Base-by-base conservation (phyloP, 1,284 basidiomycete genomes). In the Cryptococcus sp. region DNA sequence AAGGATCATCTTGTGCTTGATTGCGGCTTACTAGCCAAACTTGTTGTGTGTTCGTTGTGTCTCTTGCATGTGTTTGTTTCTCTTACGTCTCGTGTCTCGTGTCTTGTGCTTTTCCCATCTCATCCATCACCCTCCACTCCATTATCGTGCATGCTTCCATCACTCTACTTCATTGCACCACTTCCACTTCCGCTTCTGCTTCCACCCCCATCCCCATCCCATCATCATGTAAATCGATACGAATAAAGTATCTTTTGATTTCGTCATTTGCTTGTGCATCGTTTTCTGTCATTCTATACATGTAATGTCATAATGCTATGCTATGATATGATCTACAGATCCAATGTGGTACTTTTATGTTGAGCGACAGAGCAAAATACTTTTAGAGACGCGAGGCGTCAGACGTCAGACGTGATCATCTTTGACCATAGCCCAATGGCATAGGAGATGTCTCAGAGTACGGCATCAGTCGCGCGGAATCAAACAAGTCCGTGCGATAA, bases 401-500 rank as follows among this genome's bases (percentile, higher is more conserved):
- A 38, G 23, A 47, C 15, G 22, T 25, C 3, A 38, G n/a, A 19
- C 38, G 31, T 35, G 31, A 39, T 23, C 10, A 35, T 23, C 17
- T 22, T 7, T 10, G 8, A 31, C 31, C 20, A 17, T 52, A 52
- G 10, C 60, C 65, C 5, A 67, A 47, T 22, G 65, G 65, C 22
- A 67, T 19, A 5, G 65, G 65, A 23, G 57, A 40, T 2, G 60
- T 45, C 13, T 48, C 47, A 17, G 57, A 41, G 25, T 59, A 67
- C 7, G 57, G 50, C 15, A 35, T 52, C 3, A 67, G 50, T 7
- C 56, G 63, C 19, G 54, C 45, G 13, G 66, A 67, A 52, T 61
- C 56, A 48, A 65, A 67, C 5, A 57, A 42, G 35, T 59, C 58
- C 17, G 63, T 65, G 0, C 55, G 20, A 56, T 63, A 67, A 25